Base-by-base conservation (phyloP, 495 filamentous ascomycete species). In the Penicillium fimorum region DNA sequence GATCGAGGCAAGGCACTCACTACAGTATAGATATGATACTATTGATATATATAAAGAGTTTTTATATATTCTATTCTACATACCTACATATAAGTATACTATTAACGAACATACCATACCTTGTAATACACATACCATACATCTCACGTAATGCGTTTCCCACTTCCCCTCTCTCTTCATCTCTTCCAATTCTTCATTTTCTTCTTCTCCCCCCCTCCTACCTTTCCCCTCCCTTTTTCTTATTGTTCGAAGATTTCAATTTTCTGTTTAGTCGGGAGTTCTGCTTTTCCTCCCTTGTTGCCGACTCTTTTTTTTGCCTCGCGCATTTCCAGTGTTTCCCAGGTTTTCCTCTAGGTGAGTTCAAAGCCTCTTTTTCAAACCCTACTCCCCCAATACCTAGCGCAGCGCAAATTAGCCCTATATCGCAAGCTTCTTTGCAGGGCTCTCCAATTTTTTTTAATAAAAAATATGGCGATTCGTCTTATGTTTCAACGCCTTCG, bases 131-230 rank as follows among this genome's bases (percentile, higher is more conserved):
- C 8, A 47, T 58, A 58, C 48, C 42, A 27, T 32, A 46, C 33
- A 29, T 22, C 22, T 52, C 50, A 52, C 50, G 56, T 53, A 58
- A 51, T 41, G 27, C 50, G 50, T 57, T 66, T 69, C 63, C 70
- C 73, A 75, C 70, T 76, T 69, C 67, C 69, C 68, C 70, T 57
- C 65, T 62, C 60, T 58, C 53, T 53, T 65, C 64, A 70, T 47
- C 45, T 47, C 44, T 67, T 72, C 73, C 66, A 70, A 61, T 75
- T 72, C 74, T 76, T 77, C 74, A 72, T 74, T 65, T 67, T 70
- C 67, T 70, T 64, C 69, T 63, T 69, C 69, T 67, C 62, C 62
- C 69, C 60, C 62, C 59, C 55, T 63, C 65, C 57, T 65, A 61
- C 60, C 65, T 60, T 22, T 59, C 62, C 62, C 59, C 60, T 60